Evolutionary conservation across 2,329 filamentous ascomycete species (phyloP), one percentile per base, ranked within the genome.

Genomic region (Neophaeococcomyces mojaviensis): DNA sequence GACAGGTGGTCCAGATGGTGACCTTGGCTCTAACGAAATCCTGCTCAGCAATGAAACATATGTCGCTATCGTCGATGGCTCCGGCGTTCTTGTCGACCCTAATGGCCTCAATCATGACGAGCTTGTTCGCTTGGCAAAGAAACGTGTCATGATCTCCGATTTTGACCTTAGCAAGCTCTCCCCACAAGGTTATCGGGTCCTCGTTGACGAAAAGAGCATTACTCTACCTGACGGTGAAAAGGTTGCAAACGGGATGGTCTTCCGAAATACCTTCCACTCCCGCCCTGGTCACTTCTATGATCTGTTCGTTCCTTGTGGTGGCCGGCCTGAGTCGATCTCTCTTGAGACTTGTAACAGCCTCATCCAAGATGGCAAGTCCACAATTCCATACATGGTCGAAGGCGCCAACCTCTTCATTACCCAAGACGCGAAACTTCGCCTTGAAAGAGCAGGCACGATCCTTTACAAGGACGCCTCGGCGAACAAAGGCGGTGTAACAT

Each of bases 341-440:
- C 79, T 97, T 48, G 84, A 86, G 46, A 87, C 84, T 6, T 90
- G 89, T 51, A 83, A 78, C 68, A 87, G 85, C 64, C 78, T 98
- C 52, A 97, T 98, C 67, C 81, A 84, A 62, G 81, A 95, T 52
- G 88, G 89, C 69, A 96, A 94, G 72, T 76, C 78, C 18, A 79
- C 77, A 9, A 84, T 98, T 50, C 89, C 90, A 1, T 98, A 94
- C 70, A 92, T 98, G 44, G 90, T 98, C 36, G 92, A 98, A 69
- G 92, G 92, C 44, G 92, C 92, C 67, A 98, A 97, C 66, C 75
- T 98, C 45, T 98, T 98, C 78, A 94, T 98, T 69, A 96, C 92
- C 1, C 92, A 98, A 68, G 92, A 98, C 60, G 90, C 90, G 58
- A 97, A 97, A 73, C 77, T 97, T 46, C 86, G 88, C 19, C 80